phyloP scores from a whole-genome alignment of 345 rosid species.

The Xanthoceras sorbifolium region DNA sequence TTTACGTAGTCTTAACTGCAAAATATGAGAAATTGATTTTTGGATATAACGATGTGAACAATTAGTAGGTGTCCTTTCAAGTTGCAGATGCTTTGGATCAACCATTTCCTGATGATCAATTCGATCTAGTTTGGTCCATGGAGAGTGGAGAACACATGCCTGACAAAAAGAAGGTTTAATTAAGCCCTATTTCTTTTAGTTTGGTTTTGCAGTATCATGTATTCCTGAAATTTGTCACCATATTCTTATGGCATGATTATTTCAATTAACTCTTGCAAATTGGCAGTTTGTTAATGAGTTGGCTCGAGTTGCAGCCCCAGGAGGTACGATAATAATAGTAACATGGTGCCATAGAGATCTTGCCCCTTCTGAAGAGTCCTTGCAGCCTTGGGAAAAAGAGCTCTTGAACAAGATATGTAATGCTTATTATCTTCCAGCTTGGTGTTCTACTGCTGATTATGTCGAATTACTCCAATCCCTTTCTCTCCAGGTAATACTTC shows the following conservation, averaged over 20 bases:
- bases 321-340: slow-evolving; percentile 72
- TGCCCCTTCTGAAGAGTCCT: slow-evolving; percentile 52
- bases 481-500: slow-evolving; percentile 51
- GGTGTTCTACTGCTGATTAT: slow-evolving; percentile 88
- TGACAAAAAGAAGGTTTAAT: slow-evolving; percentile 64
- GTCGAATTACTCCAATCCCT: slow-evolving; percentile 56
- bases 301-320: slow-evolving; percentile 85
- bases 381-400: slow-evolving; percentile 72
- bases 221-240: not conserved
- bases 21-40: not conserved
- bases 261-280: slow-evolving; percentile 7
- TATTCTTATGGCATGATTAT: not conserved
- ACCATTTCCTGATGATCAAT: slow-evolving; percentile 79
- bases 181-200: not conserved
- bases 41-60: slow-evolving; percentile 4
- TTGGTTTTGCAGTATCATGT: not conserved
- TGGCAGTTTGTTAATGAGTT: slow-evolving; percentile 79
- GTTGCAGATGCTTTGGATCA: slow-evolving; percentile 91
- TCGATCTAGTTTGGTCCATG: slow-evolving; percentile 95
- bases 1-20: not conserved
- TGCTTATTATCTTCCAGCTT: slow-evolving; percentile 76
- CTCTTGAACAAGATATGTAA: slow-evolving; percentile 66
- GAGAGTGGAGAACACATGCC: slow-evolving; percentile 99
- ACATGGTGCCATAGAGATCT: slow-evolving; percentile 97
- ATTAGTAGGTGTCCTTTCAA: slow-evolving; percentile 65